Evolutionary conservation across 495 filamentous ascomycete species (phyloP).

Genomic region (Sphaerosporella brunnea): DNA sequence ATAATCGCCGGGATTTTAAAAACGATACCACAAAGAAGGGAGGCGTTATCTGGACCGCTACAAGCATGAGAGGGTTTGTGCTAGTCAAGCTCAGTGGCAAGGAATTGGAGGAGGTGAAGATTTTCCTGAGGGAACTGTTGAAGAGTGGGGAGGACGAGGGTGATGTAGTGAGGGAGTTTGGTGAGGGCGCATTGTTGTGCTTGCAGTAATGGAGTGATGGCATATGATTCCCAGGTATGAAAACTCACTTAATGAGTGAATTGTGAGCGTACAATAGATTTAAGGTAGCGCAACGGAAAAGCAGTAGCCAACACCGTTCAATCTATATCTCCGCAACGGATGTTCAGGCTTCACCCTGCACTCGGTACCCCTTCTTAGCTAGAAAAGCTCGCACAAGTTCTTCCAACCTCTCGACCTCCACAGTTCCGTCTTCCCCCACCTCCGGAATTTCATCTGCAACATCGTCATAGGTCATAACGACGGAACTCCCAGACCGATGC

Average conservation of each 20-base stretch:
- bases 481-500: not conserved
- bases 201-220: too few species aligned
- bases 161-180: slow-evolving; percentile 40
- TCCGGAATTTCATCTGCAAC: slow-evolving; percentile 16
- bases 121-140: slow-evolving; percentile 42
- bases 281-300: too few species aligned
- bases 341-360: not conserved
- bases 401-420: slow-evolving; percentile 13
- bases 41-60: slow-evolving; percentile 68
- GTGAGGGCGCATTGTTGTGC: slow-evolving; percentile 44
- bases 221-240: too few species aligned
- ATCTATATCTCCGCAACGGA: too few species aligned
- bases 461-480: slow-evolving; percentile 4
- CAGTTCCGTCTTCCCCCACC: slow-evolving; percentile 9
- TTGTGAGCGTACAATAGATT: too few species aligned
- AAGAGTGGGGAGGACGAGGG: slow-evolving; percentile 33
- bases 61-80: slow-evolving; percentile 62
- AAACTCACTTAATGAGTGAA: too few species aligned
- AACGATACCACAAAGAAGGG: slow-evolving; percentile 36
- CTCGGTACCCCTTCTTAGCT: slow-evolving; percentile 5
- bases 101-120: slow-evolving; percentile 43
- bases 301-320: too few species aligned
- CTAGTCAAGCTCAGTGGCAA: slow-evolving; percentile 68
- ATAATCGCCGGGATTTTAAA: slow-evolving; percentile 31
- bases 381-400: slow-evolving; percentile 13